Percentiles rank a stretch among this genome's conserved stretches.
Evolutionary conservation across 2,329 filamentous ascomycete species (phyloP).

Genomic region (Gremmenia infestans): DNA sequence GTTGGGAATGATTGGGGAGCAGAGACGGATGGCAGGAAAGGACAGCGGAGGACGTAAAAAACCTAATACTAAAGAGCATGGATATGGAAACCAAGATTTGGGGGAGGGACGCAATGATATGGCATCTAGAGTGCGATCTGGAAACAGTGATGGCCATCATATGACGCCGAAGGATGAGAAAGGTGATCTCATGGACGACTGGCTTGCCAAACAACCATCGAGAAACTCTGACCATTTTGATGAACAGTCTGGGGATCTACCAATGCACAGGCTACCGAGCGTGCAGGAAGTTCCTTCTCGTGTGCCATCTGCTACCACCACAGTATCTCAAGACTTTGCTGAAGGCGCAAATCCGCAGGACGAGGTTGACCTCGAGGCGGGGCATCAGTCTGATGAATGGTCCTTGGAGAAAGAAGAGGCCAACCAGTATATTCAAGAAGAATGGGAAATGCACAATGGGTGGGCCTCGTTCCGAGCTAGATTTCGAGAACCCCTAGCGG

Average conservation of each 20-base stretch:
- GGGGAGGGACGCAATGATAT: background rate
- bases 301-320: background rate
- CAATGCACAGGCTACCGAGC: background rate
- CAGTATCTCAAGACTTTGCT: background rate
- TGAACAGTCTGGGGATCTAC: background rate
- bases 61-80: background rate
- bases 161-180: constrained; percentile 7
- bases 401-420: background rate
- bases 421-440: background rate
- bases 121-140: background rate
- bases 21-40: constrained; percentile 6
- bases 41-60: background rate
- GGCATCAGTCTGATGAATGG: background rate
- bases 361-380: constrained; percentile 1
- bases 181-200: constrained; percentile 13
- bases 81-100: background rate
- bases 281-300: constrained; percentile 3
- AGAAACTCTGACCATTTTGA: background rate
- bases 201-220: background rate
- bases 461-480: constrained; percentile 44
- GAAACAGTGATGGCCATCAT: background rate
- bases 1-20: constrained; percentile 14
- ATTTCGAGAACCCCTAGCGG: constrained; percentile 46
- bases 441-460: constrained; percentile 3
- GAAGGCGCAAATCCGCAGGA: background rate